A percentile compares a stretch with the other conserved stretches of the same genome.
Conservation (phyloP, 148 eudicot genomes). For the Vaccinium macrocarpon region DNA sequence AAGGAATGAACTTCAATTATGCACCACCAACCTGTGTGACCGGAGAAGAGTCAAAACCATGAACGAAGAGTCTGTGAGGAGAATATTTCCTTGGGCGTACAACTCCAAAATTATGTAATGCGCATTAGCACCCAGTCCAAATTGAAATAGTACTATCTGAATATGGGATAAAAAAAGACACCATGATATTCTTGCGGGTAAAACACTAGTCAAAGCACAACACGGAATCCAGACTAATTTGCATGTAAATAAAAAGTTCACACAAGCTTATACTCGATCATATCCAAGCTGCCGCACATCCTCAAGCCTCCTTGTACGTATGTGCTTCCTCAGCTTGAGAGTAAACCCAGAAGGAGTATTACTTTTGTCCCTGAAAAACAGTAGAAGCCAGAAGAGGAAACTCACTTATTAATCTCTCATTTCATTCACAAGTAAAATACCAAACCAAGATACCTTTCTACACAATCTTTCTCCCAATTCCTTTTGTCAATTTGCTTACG, state of each 20-base stretch:
- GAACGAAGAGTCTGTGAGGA: constrained; percentile 83
- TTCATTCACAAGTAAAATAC: not conserved
- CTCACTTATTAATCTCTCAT: not conserved
- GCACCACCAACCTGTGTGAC: constrained; percentile 80
- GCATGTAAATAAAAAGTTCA: not conserved
- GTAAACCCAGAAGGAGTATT: constrained; percentile 97
- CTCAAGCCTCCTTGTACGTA: constrained; percentile 93
- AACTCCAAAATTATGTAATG: constrained; percentile 89
- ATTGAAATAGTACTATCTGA: constrained; percentile 90
- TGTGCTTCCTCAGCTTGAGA: constrained; percentile 91
- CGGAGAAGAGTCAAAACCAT: constrained; percentile 92
- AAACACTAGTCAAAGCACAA: constrained; percentile 11
- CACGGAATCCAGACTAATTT: not conserved
- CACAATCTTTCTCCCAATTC: not conserved
- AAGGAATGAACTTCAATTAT: not conserved
- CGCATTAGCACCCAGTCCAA: constrained; percentile 85
- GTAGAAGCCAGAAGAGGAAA: not conserved
- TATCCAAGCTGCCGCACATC: constrained; percentile 98
- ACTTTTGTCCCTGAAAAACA: constrained; percentile 74
- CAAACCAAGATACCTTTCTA: not conserved
- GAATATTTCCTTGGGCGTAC: constrained; percentile 93
- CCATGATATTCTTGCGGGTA: not conserved
- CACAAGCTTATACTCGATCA: constrained; percentile 59
- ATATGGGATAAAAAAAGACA: not conserved
- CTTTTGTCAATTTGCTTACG: not conserved